Base-by-base conservation (phyloP, 148 eudicot species). In the Chenopodium album region DNA sequence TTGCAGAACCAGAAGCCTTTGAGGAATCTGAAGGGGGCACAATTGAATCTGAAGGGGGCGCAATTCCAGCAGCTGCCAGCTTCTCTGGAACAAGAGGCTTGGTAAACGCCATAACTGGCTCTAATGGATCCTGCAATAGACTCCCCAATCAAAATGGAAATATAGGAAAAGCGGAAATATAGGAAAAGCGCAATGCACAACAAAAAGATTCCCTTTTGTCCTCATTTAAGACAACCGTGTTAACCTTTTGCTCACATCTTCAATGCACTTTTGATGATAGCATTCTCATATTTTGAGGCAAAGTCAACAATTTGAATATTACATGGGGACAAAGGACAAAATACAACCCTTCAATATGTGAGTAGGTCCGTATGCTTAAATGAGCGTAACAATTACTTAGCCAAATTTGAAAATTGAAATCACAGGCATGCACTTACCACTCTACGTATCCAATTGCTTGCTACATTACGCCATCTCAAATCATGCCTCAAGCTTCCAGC, bases 81-180 rank as follows among this genome's bases (percentile, higher is more conserved):
- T 88, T 88, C 50, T 88, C 86, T 17, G 85, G 82, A 23, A 88
- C 32, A 47, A 88, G 73, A 69, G 90, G 88, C 71, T 85, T 88
- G 17, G 88, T 83, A 79, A 88, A 88, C 52, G 87, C 85, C 90
- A 95, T 81, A 83, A 92, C 87, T n/a, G 99, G 99, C 86, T 94
- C 99, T 75, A 81, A 74, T 9, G 94, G 93, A 81, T 92, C 97
- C 98, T 96, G 93, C 87, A 90, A 78, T 66, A 29, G 34, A 50
- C 7, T 48, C 22, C 41, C 62, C 44, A 19, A 41, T 9, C 23
- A 50, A 50, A 75, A 1, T 4, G 17, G 13, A 65, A 46, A 4
- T 41, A 2, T 10, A 60, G 11, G 28, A 72, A 69, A 28, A 23
- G 41, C 29, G 1, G 23, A 23, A 46, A 4, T 41, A 2, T 10